Conservation (phyloP, 108 stramenopile species). For the Skeletonema menzelii region DNA sequence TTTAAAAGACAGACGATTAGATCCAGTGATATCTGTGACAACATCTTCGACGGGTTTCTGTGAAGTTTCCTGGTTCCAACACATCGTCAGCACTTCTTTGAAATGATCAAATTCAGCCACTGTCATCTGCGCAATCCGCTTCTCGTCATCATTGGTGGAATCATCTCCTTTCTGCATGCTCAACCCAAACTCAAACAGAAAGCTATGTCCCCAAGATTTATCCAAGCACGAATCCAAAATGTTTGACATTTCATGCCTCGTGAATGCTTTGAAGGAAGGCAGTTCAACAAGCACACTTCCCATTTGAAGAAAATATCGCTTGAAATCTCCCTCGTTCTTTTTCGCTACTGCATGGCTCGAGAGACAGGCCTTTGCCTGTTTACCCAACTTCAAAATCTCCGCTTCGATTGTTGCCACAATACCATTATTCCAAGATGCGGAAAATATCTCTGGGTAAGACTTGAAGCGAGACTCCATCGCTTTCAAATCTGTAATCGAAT, state of each 20-base stretch:
- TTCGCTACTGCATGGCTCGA: constrained; percentile 41
- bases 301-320: constrained; percentile 55
- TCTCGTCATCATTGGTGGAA: constrained; percentile 40
- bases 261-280: constrained; percentile 47
- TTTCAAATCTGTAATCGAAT: constrained; percentile 49
- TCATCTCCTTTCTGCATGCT: constrained; percentile 53
- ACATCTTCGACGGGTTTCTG: constrained; percentile 65
- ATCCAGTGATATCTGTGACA: constrained; percentile 40
- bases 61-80: constrained; percentile 63
- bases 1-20: constrained; percentile 5
- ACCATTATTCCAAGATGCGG: constrained; percentile 53
- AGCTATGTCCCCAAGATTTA: constrained; percentile 58
- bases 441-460: constrained; percentile 48
- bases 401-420: constrained; percentile 44
- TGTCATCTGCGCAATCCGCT: constrained; percentile 54
- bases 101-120: constrained; percentile 61
- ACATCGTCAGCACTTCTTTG: constrained; percentile 66
- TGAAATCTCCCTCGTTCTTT: constrained; percentile 48
- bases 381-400: constrained; percentile 49
- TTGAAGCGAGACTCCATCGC: constrained; percentile 54
- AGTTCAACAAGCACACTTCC: constrained; percentile 58
- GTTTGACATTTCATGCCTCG: constrained; percentile 49
- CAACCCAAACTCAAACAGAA: constrained; percentile 62
- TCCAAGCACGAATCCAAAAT: constrained; percentile 56
- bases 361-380: constrained; percentile 34